Evolutionary conservation across 176 grass and related monocot genomes (phyloP).

Genomic region (Oryza brachyantha): DNA sequence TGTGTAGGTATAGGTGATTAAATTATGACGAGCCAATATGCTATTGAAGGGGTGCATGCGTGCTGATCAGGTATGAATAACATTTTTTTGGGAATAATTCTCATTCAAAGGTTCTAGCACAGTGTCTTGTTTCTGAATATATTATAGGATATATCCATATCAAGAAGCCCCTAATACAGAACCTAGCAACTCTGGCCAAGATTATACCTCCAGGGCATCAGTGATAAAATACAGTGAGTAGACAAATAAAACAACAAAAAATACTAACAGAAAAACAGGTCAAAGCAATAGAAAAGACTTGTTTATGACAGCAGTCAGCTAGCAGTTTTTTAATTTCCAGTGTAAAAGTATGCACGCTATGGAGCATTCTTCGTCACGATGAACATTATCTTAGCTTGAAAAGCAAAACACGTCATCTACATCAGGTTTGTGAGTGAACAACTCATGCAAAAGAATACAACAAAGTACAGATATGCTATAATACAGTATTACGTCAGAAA

Average conservation of each 20-base stretch:
- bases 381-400: slow-evolving; percentile 4
- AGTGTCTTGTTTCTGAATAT: slow-evolving; percentile 18
- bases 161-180: not conserved
- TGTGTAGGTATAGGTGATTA: slow-evolving; percentile 6
- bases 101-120: not conserved
- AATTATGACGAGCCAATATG: slow-evolving; percentile 9
- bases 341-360: not conserved
- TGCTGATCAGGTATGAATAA: not conserved
- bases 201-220: not conserved
- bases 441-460: slow-evolving; percentile 26
- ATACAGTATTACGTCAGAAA: slow-evolving; percentile 14
- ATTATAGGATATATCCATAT: not conserved
- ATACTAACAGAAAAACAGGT: not conserved
- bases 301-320: not conserved
- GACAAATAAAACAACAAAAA: not conserved
- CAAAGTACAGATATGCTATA: not conserved
- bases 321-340: slow-evolving; percentile 23
- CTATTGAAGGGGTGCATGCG: slow-evolving; percentile 17
- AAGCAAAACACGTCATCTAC: slow-evolving; percentile 19
- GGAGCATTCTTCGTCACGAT: not conserved
- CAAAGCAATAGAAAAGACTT: not conserved
- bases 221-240: slow-evolving; percentile 6
- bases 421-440: slow-evolving; percentile 24
- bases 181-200: not conserved
- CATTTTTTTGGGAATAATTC: not conserved